Evolutionary conservation across 148 eudicot species (phyloP), one percentile per base, ranked within the genome.

Genomic region (Diospyros kaki): DNA sequence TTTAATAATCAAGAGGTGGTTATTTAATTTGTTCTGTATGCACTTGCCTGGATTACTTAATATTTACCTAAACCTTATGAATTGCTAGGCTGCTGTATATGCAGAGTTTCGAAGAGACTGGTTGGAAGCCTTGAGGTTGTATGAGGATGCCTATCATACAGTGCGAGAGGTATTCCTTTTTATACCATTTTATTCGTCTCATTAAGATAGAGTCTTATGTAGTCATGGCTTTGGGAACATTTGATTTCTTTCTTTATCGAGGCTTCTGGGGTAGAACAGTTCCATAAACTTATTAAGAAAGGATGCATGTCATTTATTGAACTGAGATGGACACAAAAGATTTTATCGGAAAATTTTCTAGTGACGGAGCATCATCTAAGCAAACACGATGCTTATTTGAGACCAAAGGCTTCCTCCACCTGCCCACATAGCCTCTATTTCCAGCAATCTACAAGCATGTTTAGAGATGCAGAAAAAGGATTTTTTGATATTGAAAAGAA

Each of bases 81-180:
- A 75, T 83, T 87, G 74, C 90, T 81, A 95, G 99, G 99, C 86
- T 89, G 98, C 99, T 81, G 91, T 95, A 63, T 93, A 89, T 86
- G 99, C 99, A 75, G 99, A 95, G 78, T 95, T 92, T 73, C 89
- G 94, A 42, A 89, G 98, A 79, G 99, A 95, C 79, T 95, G 99
- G 99, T 90, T 85, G 77, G 99, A 95, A 88, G 99, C 98, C 71
- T 82, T 95, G 51, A 89, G 89, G 81, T 77, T 87, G 58, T 95
- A 93, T 45, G 99, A 95, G 86, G 99, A 95, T 77, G 97, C 93
- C 62, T 95, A 95, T 83, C 88, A 89, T 75, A 84, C 91, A 51
- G 69, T 95, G 64, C 86, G 98, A 58, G 99, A 95, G 98, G 99
- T 95, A 83, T 50, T 67, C 65, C 8, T 69, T 68, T 73, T 42